phyloP scores from a whole-genome alignment of 2,329 filamentous ascomycete genomes.

The Aspergillus chevalieri region DNA sequence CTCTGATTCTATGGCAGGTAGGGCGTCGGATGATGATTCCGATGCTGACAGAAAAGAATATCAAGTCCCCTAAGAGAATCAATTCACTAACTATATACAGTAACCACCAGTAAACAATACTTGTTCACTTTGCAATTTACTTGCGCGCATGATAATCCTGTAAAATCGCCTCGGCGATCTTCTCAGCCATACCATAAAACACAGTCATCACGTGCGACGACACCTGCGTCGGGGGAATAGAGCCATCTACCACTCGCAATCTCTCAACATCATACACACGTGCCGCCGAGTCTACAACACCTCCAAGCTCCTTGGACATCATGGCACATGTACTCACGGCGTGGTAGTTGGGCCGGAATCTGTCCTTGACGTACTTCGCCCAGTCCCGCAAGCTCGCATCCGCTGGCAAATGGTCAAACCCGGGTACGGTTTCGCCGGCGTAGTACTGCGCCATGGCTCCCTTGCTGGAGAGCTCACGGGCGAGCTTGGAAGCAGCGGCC shows the following conservation, averaged over 20 bases:
- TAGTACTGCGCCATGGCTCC: constrained; percentile 15
- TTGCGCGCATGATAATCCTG: constrained; percentile 4
- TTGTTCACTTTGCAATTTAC: not conserved
- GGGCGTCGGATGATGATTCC: too few species aligned
- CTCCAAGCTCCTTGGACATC: constrained; percentile 24
- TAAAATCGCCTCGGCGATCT: constrained; percentile 15
- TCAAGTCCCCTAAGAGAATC: too few species aligned
- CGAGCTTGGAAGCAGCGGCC: constrained; percentile 21
- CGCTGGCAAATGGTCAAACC: constrained; percentile 5
- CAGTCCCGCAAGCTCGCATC: constrained; percentile 19
- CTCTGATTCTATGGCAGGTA: too few species aligned
- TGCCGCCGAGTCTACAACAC: constrained; percentile 25
- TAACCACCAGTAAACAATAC: too few species aligned
- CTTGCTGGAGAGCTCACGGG: constrained; percentile 14
- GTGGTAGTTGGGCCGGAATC: constrained; percentile 27
- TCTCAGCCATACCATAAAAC: constrained; percentile 25
- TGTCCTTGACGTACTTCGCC: constrained; percentile 16
- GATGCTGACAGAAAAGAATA: too few species aligned
- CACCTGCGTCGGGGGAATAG: constrained; percentile 28
- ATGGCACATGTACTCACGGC: constrained; percentile 28
- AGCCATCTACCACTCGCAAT: constrained; percentile 33
- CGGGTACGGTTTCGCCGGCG: constrained; percentile 12
- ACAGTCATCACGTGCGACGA: constrained; percentile 26
- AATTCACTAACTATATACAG: too few species aligned
- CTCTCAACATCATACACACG: constrained; percentile 26